phyloP scores from a whole-genome alignment of 441 rosid genomes.

The Geranium incanum region DNA sequence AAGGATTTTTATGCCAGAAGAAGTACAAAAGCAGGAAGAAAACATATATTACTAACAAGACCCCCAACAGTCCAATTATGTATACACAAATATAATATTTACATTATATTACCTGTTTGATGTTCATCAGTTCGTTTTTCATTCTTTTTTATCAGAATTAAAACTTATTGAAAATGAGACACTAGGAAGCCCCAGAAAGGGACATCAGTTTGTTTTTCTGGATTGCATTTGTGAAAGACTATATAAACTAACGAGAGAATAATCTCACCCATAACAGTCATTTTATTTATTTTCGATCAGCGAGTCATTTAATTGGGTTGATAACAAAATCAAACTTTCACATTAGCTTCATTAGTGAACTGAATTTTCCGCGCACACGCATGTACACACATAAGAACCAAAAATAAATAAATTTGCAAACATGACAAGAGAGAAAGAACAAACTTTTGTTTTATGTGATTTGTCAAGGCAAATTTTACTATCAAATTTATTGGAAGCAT shows the following conservation, averaged over 20 bases:
- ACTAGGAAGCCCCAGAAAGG: no score
- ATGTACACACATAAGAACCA: not conserved
- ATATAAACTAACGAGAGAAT: not conserved
- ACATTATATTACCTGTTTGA: not conserved
- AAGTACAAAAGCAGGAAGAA: not conserved
- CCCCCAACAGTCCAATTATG: not conserved
- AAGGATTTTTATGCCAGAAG: not conserved
- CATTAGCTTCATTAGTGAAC: not conserved
- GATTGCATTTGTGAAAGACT: not conserved
- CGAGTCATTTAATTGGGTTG: not conserved
- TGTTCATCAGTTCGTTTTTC: not conserved
- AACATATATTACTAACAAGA: not conserved
- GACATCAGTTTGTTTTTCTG: not conserved
- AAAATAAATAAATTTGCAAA: not conserved
- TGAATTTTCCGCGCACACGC: no score
- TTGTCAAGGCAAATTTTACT: not conserved
- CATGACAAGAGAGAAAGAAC: not conserved
- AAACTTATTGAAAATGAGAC: no score
- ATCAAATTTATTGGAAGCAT: not conserved
- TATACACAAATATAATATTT: not conserved
- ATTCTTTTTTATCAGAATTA: no score
- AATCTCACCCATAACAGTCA: not conserved
- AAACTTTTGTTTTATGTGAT: not conserved
- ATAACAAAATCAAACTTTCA: slow-evolving; percentile 1
- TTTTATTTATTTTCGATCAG: not conserved